A percentile compares a stretch with the other conserved stretches of the same genome.
Evolutionary conservation across 2,329 filamentous ascomycete species (phyloP).

Genomic region (Sarocladiaceae sp.): DNA sequence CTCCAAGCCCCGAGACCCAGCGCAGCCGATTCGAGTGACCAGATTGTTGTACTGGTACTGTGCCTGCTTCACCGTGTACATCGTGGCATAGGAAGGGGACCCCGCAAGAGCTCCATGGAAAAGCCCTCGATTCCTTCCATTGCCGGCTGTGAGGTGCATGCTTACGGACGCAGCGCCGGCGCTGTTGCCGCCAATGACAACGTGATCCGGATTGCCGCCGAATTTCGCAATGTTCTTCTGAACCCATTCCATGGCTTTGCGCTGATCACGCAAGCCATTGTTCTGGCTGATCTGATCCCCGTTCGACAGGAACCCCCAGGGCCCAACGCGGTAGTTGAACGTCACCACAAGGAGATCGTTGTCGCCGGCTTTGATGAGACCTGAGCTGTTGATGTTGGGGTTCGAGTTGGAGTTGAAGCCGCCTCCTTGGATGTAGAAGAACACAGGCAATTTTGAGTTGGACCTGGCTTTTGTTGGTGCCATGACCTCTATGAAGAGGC

Average conservation of each 20-base stretch:
- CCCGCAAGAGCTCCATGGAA: conserved; percentile 47
- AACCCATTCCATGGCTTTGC: conserved; percentile 64
- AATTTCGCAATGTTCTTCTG: conserved; percentile 60
- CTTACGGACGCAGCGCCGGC: conserved; percentile 62
- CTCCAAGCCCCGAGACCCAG: conserved; percentile 29
- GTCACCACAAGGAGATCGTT: conserved; percentile 61
- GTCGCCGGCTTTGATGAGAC: conserved; percentile 50
- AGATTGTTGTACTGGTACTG: conserved; percentile 48
- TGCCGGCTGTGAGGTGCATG: conserved; percentile 54
- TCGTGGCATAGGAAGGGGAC: conserved; percentile 44
- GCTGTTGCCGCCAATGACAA: conserved; percentile 62
- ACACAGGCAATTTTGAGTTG: conserved; percentile 55
- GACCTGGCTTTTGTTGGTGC: conserved; percentile 47
- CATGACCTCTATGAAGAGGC: conserved; percentile 61
- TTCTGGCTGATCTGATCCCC: conserved; percentile 54
- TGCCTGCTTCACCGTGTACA: conserved; percentile 38
- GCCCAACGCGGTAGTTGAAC: conserved; percentile 71
- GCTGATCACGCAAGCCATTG: conserved; percentile 64
- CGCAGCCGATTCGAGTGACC: conserved; percentile 35
- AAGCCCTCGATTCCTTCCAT: conserved; percentile 38
- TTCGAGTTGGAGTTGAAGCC: conserved; percentile 48
- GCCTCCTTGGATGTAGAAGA: conserved; percentile 52
- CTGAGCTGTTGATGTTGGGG: conserved; percentile 52
- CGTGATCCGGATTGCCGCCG: conserved; percentile 61
- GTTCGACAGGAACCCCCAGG: conserved; percentile 64